Base-by-base conservation (phyloP, 1,284 basidiomycete species). In the Fomitiporia mediterranea region DNA sequence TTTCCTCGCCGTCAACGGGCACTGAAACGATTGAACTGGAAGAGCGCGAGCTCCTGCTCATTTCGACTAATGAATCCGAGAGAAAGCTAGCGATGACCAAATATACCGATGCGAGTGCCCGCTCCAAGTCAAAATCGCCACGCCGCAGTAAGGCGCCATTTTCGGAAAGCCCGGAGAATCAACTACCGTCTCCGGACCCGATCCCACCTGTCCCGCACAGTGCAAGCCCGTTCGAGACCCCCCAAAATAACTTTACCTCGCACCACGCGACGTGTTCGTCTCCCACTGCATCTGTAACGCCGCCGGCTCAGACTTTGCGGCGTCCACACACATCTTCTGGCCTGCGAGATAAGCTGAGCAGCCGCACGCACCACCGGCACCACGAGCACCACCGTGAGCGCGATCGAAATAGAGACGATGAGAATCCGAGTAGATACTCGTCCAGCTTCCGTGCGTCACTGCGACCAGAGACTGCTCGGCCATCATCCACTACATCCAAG, bases 271-370 rank as follows among this genome's bases (percentile, higher is more conserved):
- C 53, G 5, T 30, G 44, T 28, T 23, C 57, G 17, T 53, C 49
- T 55, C 42, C 53, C 28, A 46, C 40, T 2, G 19, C 53, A 9
- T 17, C 39, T 32, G 43, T 44, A 4, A 42, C 51, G 15, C 13
- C 51, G 21, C 35, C 49, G 23, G 34, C 56, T 38, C 35, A 49
- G 6, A 32, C 53, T 28, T 30, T 59, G 28, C 72, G 80, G 56
- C 68, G 81, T 53, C 86, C 85, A 23, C 84, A 87, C 65, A 87
- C 84, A 30, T 84, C 83, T 59, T 82, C 83, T 7, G 86, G 85
- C 13, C 80, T 80, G 28, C 71, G 81, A 57, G 84, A 85, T 64
- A 76, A 74, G 64, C 66, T 72, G n/a, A 68, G 51, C 66, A 73
- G 56, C 70, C 65, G 32, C 61, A 62, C 59, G 21, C 56, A 58